Conservation (phyloP, 1,284 basidiomycete species). For the Ganoderma leucocontextum region DNA sequence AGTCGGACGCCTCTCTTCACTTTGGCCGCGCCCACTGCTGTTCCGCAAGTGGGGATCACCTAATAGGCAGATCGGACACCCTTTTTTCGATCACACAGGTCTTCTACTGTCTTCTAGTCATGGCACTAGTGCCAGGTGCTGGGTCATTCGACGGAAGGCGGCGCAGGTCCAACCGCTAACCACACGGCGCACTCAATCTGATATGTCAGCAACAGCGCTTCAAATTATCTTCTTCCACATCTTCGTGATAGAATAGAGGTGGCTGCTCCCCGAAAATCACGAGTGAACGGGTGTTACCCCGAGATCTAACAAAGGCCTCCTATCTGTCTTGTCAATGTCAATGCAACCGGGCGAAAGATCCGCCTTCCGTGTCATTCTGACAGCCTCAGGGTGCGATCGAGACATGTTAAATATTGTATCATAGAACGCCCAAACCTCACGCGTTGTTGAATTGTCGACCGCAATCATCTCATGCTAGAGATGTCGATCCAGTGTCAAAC, state of each 20-base stretch:
- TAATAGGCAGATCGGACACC: neutral
- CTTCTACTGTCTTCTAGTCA: neutral
- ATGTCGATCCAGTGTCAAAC: too few relatives aligned
- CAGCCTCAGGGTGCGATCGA: neutral
- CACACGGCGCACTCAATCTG: neutral
- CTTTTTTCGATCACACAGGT: neutral
- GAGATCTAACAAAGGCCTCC: neutral
- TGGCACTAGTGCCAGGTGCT: too few relatives aligned
- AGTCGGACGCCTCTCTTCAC: neutral
- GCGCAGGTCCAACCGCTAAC: neutral
- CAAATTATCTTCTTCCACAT: neutral
- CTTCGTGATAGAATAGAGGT: neutral
- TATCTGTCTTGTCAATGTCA: neutral
- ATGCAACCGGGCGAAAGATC: slow-evolving; percentile 3
- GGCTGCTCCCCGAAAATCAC: neutral
- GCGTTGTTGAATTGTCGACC: neutral
- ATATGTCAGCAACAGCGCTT: neutral
- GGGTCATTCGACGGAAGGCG: neutral
- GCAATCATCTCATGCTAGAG: neutral
- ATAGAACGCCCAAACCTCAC: too few relatives aligned
- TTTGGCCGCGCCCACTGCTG: neutral
- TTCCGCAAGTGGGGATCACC: neutral
- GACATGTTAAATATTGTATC: neutral
- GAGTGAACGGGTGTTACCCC: neutral
- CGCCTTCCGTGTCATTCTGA: neutral